Evolutionary conservation across 176 grass and related monocot genomes (phyloP), one percentile per base, ranked within the genome.

Genomic region (Musa beccarii): DNA sequence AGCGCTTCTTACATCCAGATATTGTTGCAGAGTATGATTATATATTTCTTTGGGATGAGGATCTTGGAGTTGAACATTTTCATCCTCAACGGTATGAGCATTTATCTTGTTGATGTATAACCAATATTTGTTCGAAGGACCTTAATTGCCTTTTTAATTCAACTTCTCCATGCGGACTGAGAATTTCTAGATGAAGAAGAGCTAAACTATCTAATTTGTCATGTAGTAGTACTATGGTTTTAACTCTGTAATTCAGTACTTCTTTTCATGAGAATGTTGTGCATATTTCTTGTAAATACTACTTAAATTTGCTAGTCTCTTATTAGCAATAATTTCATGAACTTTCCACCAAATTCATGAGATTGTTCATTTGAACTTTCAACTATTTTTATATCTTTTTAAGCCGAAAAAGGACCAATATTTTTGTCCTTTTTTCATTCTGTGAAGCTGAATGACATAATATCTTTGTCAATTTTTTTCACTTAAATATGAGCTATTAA

Each of bases 1-100:
- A 84, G 76, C 62, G 82, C 4, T 79, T 84, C 76, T 55, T 79
- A 52, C 82, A 84, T 72, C 82, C 76, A n/a, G 82, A 79, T 66
- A 54, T 84, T 8, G 82, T 69, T 23, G 69, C 59, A 0, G 70
- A 74, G 29, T 79, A 84, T 49, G 69, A 78, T 11, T 84, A 84
- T 51, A 52, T 84, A 1, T 84, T 84, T 64, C n/a, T 84, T 0
- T 84, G 71, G 82, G 82, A 84, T 25, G 76, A 84, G 29, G 82
- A 84, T 78, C 1, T 84, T 24, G 71, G 71, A 43, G 71, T 84
- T 0, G 61, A 79, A 64, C 12, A 62, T 22, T 84, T 79, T 49
- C 23, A 84, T 54, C 76, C 76, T 78, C 65, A 10, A n/a, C 66
- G 66, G 66, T 69, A 69, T 50, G 66, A 50, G 17, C 15, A 19